phyloP scores from a whole-genome alignment of 768 basidiomycete species.

The Amanita inopinata region DNA sequence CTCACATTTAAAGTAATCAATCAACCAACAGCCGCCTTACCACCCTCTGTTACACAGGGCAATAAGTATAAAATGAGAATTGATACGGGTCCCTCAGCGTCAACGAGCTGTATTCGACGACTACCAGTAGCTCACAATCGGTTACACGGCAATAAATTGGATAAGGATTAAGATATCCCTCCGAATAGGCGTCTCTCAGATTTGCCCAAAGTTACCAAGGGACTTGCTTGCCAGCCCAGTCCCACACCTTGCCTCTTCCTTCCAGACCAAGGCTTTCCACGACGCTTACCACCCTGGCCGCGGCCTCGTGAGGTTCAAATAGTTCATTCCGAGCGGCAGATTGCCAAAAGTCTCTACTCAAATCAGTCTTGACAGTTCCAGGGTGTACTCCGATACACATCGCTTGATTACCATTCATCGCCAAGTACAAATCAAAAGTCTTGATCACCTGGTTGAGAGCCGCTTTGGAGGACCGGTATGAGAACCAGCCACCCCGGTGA shows the following conservation, averaged over 20 bases:
- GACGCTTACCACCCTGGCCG: slow-evolving; percentile 35
- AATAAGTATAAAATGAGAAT: too few species aligned
- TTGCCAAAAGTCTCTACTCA: slow-evolving; percentile 46
- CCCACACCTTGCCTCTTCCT: slow-evolving; percentile 46
- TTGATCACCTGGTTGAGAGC: slow-evolving; percentile 56
- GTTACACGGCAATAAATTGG: too few species aligned
- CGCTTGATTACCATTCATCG: slow-evolving; percentile 34
- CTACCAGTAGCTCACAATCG: too few species aligned
- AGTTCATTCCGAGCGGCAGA: slow-evolving; percentile 26
- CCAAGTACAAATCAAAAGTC: slow-evolving; percentile 47
- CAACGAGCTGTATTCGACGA: too few species aligned
- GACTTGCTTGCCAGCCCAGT: slow-evolving; percentile 45
- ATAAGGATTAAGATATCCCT: too few species aligned
- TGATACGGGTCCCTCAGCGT: too few species aligned
- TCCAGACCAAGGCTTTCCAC: slow-evolving; percentile 28
- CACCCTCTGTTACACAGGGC: too few species aligned
- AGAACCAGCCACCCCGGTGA: slow-evolving; percentile 50
- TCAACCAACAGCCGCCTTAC: too few species aligned
- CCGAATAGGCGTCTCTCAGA: background rate
- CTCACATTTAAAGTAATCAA: too few species aligned
- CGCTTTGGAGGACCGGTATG: slow-evolving; percentile 52
- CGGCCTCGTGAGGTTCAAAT: slow-evolving; percentile 44
- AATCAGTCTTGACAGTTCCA: slow-evolving; percentile 49
- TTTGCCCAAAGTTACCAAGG: slow-evolving; percentile 20
- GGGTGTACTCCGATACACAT: slow-evolving; percentile 51